Base-by-base conservation (phyloP, 495 filamentous ascomycete genomes). In the Hapsidospora chrysogenum region DNA sequence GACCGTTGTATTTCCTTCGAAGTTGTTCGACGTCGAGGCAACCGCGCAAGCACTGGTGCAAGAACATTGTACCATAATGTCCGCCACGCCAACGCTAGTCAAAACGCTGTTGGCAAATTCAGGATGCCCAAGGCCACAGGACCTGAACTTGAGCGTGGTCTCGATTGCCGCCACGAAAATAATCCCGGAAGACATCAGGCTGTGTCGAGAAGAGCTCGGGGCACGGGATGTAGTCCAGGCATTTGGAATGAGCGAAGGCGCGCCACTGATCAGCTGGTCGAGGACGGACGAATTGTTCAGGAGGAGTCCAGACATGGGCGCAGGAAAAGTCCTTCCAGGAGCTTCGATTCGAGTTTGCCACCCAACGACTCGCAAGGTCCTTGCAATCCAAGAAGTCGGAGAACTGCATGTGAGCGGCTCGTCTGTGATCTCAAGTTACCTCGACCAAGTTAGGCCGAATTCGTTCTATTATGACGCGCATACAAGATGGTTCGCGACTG, bases 221-320 rank as follows among this genome's bases (percentile, higher is more conserved):
- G 47, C 48, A 15, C 40, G 34, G n/a, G 39, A 41, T 18, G 52
- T 48, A 19, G 45, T 50, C 14, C 49, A 50, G 37, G 46, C 48
- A 15, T 64, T 54, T 35, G 61, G 61, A 3, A 61, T 66, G 60
- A 63, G 49, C 4, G 59, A 63, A 41, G 56, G 51, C 7, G 40
- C 50, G 3, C 46, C 49, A 13, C 41, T 51, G 3, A 42, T 54
- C n/a, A 44, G 45, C 14, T 53, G 48, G 33, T 18, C 31, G 29
- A n/a, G 40, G 34, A 16, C n/a, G 31, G 11, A 44, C 46, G 7
- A 31, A 39, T 35, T 45, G 41, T 18, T 47, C 25, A 10, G 29
- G 36, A 8, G 37, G 36, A 33, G 41, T 38, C 38, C 40, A 36
- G 6, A 47, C 31, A 15, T 38, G 10, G 46, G 41, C n/a, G 41